Percentiles rank a stretch among this genome's conserved stretches.
Evolutionary conservation across 192 early-diverging fungal genomes (phyloP).

Genomic region (Dissophora ornata): DNA sequence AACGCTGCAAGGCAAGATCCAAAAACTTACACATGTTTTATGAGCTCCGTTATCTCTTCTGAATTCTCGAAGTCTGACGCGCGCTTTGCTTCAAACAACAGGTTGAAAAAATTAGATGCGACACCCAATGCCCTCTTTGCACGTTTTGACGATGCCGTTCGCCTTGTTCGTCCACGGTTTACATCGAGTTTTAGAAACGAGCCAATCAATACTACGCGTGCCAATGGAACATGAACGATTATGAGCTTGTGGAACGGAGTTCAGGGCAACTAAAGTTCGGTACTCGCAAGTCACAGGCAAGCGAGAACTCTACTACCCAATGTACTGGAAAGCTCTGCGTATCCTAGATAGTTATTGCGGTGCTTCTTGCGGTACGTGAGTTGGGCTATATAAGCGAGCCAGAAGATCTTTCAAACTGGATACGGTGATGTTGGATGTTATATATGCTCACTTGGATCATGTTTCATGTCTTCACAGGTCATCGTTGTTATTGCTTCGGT

Average conservation of each 20-base stretch:
- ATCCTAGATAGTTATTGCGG: slow-evolving; percentile 31
- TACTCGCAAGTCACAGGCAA: slow-evolving; percentile 60
- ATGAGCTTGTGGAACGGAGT: slow-evolving; percentile 66
- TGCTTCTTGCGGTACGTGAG: slow-evolving; percentile 19
- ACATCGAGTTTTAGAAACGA: slow-evolving; percentile 71
- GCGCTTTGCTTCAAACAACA: not conserved
- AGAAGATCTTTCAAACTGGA: no score
- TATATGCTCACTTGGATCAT: no score
- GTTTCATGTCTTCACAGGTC: not conserved
- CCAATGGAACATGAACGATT: slow-evolving; percentile 63
- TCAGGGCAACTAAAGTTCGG: slow-evolving; percentile 54
- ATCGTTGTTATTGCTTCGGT: slow-evolving; percentile 53
- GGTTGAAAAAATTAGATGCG: slow-evolving; percentile 34
- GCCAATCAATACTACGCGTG: slow-evolving; percentile 54
- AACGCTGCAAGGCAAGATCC: slow-evolving; percentile 36
- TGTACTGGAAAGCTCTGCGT: slow-evolving; percentile 27
- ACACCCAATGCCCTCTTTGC: slow-evolving; percentile 45
- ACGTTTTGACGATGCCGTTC: slow-evolving; percentile 62
- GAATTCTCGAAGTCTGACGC: no score
- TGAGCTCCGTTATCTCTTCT: no score
- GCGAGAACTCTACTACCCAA: slow-evolving; percentile 50
- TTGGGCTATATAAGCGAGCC: no score
- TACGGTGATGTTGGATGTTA: no score
- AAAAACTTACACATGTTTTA: not conserved
- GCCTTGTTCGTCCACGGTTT: slow-evolving; percentile 67